These are phyloP conservation scores for Prototheca wickerhamii DNA, from an alignment of 163 green algal species.

Conservation along the genomic window DNA sequence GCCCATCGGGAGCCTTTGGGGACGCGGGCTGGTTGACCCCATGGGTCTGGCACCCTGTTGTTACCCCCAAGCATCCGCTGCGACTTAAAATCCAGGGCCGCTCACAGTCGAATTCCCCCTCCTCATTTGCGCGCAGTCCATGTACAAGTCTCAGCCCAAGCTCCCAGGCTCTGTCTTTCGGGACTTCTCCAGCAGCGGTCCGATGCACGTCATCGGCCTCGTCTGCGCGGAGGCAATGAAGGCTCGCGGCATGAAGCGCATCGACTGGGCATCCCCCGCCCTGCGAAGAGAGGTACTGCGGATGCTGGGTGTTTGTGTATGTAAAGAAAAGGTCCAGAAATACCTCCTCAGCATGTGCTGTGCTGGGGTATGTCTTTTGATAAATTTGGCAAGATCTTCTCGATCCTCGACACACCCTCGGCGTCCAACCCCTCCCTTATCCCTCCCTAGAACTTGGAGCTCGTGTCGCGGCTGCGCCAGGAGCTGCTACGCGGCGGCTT, in stretches of 20 bases:
- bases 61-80: too few relatives aligned
- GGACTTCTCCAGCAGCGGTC: conserved; percentile 40
- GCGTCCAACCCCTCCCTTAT: background rate
- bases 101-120: background rate
- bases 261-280: conserved; percentile 52
- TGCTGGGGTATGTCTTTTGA: background rate
- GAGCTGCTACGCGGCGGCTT: conserved; percentile 47
- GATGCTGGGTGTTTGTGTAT: too few relatives aligned
- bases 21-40: too few relatives aligned
- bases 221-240: conserved; percentile 45
- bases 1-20: background rate
- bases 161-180: conserved; percentile 54
- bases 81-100: background rate
- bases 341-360: too few relatives aligned
- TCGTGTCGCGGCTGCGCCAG: conserved; percentile 40
- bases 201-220: conserved; percentile 45
- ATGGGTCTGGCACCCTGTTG: too few relatives aligned
- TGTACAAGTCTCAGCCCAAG: conserved; percentile 51
- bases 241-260: conserved; percentile 30
- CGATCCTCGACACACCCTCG: background rate
- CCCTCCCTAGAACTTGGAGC: conserved; percentile 50
- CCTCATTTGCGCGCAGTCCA: conserved; percentile 30
- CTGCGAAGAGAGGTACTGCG: conserved; percentile 37
- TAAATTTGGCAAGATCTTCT: background rate
- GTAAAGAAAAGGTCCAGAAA: too few relatives aligned